These are phyloP conservation scores for Purpureocillium lavendulum DNA, from an alignment of 2,329 filamentous ascomycete species.

Conservation along the genomic window DNA sequence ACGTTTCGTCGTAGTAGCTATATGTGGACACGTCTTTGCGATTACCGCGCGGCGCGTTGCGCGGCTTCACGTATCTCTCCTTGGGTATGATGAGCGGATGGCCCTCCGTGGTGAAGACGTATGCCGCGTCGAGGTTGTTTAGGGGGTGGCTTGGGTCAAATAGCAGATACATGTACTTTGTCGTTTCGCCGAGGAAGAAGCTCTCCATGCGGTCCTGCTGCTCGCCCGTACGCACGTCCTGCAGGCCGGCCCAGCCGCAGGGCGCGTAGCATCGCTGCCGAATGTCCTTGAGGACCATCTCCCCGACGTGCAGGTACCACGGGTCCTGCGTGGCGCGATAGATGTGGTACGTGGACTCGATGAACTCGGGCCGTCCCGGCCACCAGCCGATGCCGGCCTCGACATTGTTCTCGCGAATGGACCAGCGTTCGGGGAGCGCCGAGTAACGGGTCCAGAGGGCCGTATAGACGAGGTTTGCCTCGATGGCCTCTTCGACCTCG, in stretches of 20 bases:
- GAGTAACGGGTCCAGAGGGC: conserved; percentile 92
- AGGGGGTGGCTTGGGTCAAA: conserved; percentile 82
- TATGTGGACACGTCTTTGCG: conserved; percentile 14
- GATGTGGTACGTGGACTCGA: conserved; percentile 94
- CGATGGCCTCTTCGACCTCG: conserved; percentile 82
- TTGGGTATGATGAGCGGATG: conserved; percentile 81
- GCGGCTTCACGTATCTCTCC: conserved; percentile 11
- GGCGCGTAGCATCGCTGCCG: conserved; percentile 78
- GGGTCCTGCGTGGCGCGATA: conserved; percentile 89
- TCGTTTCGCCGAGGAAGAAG: conserved; percentile 94
- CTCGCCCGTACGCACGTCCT: conserved; percentile 75
- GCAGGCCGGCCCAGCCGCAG: conserved; percentile 89
- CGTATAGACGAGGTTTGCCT: conserved; percentile 82
- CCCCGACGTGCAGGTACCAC: conserved; percentile 92
- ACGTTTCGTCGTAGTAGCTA: conserved; percentile 33
- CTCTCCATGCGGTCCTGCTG: conserved; percentile 95
- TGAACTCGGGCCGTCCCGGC: conserved; percentile 91
- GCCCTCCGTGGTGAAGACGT: conserved; percentile 93
- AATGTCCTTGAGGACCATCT: conserved; percentile 90
- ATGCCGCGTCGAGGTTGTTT: conserved; percentile 77
- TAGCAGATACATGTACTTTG: conserved; percentile 89
- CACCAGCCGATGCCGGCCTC: conserved; percentile 90
- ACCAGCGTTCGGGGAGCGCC: conserved; percentile 93
- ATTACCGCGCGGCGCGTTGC: conserved; percentile 5
- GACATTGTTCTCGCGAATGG: conserved; percentile 71